A percentile compares a stretch with the other conserved stretches of the same genome.
These are phyloP conservation scores for Cladophialophora psammophila DNA, from an alignment of 2,329 filamentous ascomycete species.

Conservation along the genomic window DNA sequence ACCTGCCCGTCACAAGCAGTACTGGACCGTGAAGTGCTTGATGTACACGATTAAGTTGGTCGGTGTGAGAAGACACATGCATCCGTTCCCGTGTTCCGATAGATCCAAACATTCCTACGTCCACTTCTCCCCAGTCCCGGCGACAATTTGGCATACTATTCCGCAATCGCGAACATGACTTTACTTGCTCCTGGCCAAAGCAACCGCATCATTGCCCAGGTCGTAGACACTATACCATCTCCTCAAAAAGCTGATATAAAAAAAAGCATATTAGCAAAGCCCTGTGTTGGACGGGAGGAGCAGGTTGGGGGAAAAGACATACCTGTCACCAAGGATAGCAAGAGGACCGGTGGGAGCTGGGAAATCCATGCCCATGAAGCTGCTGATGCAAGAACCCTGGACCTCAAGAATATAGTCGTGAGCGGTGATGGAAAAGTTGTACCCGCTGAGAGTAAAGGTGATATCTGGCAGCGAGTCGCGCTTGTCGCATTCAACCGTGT, in stretches of 20 bases:
- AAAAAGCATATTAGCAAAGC: conserved; percentile 39
- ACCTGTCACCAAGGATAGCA: conserved; percentile 86
- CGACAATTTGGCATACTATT: conserved; percentile 4
- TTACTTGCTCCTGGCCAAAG: conserved; percentile 84
- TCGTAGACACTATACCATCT: conserved; percentile 72
- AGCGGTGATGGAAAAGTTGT: conserved; percentile 89
- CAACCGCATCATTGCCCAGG: conserved; percentile 85
- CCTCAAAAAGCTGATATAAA: conserved; percentile 59
- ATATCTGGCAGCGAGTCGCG: conserved; percentile 86
- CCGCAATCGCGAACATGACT: conserved; percentile 7
- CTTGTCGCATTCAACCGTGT: conserved; percentile 87
- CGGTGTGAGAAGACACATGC: conserved; percentile 7
- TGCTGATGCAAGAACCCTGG: conserved; percentile 93
- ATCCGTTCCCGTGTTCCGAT: not conserved
- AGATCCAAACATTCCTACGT: not conserved
- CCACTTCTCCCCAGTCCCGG: not conserved
- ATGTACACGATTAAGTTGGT: conserved; percentile 21
- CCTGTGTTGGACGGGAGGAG: not conserved
- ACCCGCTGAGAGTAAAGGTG: conserved; percentile 85
- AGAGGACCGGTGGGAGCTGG: conserved; percentile 86
- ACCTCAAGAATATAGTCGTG: conserved; percentile 97
- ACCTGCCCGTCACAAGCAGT: not conserved
- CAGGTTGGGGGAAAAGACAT: conserved; percentile 61
- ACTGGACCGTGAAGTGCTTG: conserved; percentile 8
- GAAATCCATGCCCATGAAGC: conserved; percentile 96